phyloP scores from a whole-genome alignment of 75 land plant species.

The Pseudotsuga menziesii region DNA sequence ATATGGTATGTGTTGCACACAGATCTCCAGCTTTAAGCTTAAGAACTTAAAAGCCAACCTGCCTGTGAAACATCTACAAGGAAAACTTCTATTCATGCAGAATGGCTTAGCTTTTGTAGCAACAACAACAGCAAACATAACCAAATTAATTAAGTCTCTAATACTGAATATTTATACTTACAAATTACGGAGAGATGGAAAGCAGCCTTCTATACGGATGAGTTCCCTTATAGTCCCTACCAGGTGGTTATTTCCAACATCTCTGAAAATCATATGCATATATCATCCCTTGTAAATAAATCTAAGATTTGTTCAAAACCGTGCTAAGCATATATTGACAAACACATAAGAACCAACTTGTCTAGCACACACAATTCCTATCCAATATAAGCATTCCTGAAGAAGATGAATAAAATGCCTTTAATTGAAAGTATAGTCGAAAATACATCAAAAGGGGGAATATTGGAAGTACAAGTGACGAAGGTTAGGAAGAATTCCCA shows the following conservation, averaged over 20 bases:
- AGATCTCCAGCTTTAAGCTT: background rate
- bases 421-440: background rate
- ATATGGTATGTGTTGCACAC: background rate
- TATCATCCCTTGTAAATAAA: constrained; percentile 9
- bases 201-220: constrained; percentile 70
- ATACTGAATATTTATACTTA: constrained; percentile 26
- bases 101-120: background rate
- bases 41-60: background rate
- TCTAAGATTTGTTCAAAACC: background rate
- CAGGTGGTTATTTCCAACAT: constrained; percentile 85
- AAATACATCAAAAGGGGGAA: constrained; percentile 2
- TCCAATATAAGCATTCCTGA: background rate
- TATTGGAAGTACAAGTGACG: constrained; percentile 73
- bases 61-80: background rate
- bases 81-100: background rate
- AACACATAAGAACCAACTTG: background rate
- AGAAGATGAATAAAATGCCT: background rate
- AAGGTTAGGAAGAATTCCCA: constrained; percentile 70
- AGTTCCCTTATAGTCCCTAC: constrained; percentile 85
- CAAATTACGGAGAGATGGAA: constrained; percentile 82
- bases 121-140: background rate
- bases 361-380: background rate
- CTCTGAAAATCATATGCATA: constrained; percentile 29
- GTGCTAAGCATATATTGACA: background rate
- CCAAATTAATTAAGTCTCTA: background rate